Evolutionary conservation across 495 filamentous ascomycete genomes (phyloP).

Genomic region (Penicillium malachiteum): DNA sequence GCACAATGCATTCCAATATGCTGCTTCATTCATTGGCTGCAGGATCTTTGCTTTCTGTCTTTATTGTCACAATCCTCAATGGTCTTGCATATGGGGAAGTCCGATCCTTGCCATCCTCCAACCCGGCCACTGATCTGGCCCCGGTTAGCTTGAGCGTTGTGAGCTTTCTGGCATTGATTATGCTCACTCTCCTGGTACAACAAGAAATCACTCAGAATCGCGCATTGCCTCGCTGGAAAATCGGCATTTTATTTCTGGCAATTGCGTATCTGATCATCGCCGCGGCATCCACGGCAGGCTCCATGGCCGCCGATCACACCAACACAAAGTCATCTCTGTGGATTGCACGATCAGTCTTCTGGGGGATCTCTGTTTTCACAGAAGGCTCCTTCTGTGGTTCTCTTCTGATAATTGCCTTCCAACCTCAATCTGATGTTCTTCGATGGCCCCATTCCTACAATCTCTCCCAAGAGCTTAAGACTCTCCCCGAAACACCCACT

Average conservation of each 20-base stretch:
- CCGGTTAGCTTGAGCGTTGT: constrained; percentile 28
- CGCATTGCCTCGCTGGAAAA: constrained; percentile 23
- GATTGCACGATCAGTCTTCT: constrained; percentile 34
- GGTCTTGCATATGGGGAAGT: constrained; percentile 32
- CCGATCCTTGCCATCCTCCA: constrained; percentile 17
- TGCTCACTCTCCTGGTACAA: constrained; percentile 25
- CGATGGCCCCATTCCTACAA: constrained; percentile 28
- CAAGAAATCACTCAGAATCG: constrained; percentile 20
- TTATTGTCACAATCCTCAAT: constrained; percentile 34
- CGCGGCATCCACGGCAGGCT: constrained; percentile 29
- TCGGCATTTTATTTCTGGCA: constrained; percentile 16
- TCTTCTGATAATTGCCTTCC: constrained; percentile 18
- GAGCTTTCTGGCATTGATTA: constrained; percentile 28
- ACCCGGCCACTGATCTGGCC: constrained; percentile 21
- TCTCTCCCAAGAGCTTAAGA: constrained; percentile 29
- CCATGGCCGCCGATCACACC: constrained; percentile 21
- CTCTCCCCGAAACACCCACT: constrained; percentile 17
- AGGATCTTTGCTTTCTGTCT: constrained; percentile 24
- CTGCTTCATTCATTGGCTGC: constrained; percentile 28
- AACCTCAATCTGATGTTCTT: constrained; percentile 3
- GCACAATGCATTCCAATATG: constrained; percentile 18
- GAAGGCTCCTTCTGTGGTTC: constrained; percentile 37
- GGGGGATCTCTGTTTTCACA: constrained; percentile 33
- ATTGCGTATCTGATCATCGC: constrained; percentile 33
- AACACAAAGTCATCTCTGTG: constrained; percentile 14